Evolutionary conservation across 2,329 filamentous ascomycete species (phyloP).

Genomic region (Colletotrichum lindemuthianum): DNA sequence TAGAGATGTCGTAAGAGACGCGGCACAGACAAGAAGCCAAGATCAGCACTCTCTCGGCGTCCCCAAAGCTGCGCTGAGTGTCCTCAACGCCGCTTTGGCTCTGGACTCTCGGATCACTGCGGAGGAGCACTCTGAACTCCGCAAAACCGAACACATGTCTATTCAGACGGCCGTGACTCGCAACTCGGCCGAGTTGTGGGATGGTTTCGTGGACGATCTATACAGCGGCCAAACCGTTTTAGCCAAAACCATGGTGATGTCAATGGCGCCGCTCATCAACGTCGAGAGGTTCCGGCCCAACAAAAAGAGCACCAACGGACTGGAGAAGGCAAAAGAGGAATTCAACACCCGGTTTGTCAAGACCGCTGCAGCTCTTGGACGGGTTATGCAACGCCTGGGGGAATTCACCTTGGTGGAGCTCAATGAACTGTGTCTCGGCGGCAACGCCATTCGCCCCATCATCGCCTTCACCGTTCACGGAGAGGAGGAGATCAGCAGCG

Average conservation of each 20-base stretch:
- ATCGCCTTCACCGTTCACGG: slow-evolving; percentile 85
- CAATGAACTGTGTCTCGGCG: slow-evolving; percentile 73
- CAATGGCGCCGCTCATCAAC: slow-evolving; percentile 75
- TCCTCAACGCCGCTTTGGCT: slow-evolving; percentile 64
- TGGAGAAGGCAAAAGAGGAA: slow-evolving; percentile 61
- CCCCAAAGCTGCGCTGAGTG: slow-evolving; percentile 56
- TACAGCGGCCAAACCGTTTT: slow-evolving; percentile 74
- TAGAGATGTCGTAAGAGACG: slow-evolving; percentile 67
- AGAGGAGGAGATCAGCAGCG: slow-evolving; percentile 80
- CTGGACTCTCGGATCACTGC: slow-evolving; percentile 55
- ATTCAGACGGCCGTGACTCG: slow-evolving; percentile 75
- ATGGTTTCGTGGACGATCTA: slow-evolving; percentile 75
- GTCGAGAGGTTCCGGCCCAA: slow-evolving; percentile 77
- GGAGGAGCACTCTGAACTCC: slow-evolving; percentile 47
- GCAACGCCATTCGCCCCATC: slow-evolving; percentile 76
- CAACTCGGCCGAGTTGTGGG: slow-evolving; percentile 82
- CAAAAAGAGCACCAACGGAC: slow-evolving; percentile 55
- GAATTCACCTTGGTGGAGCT: slow-evolving; percentile 79
- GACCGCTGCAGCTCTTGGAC: slow-evolving; percentile 69
- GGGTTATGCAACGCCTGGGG: slow-evolving; percentile 80
- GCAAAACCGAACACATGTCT: slow-evolving; percentile 40
- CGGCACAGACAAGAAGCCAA: slow-evolving; percentile 50
- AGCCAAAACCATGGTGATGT: slow-evolving; percentile 78
- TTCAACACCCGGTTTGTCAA: slow-evolving; percentile 79
- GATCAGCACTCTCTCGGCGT: slow-evolving; percentile 54